phyloP scores from a whole-genome alignment of 768 basidiomycete species.

The Dentipellis sp. region DNA sequence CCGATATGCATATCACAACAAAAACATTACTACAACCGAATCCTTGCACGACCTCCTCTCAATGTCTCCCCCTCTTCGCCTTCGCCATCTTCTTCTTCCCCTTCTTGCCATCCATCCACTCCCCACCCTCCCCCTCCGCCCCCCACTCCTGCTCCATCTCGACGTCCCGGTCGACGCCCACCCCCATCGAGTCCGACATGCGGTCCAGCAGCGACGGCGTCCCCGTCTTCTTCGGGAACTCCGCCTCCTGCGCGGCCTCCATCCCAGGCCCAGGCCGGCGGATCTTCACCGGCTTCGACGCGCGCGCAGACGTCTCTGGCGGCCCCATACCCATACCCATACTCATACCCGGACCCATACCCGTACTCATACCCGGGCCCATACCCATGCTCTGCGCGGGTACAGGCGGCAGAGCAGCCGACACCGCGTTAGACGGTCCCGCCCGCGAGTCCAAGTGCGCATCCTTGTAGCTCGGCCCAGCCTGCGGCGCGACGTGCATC shows the following conservation, averaged over 20 bases:
- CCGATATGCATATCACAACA: too few species aligned
- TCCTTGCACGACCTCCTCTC: too few species aligned
- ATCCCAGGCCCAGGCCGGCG: background rate
- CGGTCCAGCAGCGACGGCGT: slow-evolving; percentile 1
- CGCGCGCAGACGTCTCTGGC: background rate
- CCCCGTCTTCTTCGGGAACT: background rate
- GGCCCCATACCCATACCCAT: background rate
- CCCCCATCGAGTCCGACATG: background rate
- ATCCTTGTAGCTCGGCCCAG: too few species aligned
- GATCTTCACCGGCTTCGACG: background rate
- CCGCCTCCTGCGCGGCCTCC: background rate
- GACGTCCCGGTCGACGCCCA: background rate
- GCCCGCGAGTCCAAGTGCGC: too few species aligned
- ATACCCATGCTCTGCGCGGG: background rate
- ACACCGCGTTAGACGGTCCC: too few species aligned
- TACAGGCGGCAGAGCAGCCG: too few species aligned
- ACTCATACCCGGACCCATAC: too few species aligned
- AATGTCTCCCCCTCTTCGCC: background rate
- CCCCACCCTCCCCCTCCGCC: background rate
- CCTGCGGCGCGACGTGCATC: too few species aligned
- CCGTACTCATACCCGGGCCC: too few species aligned
- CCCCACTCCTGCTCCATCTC: background rate
- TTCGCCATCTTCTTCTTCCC: background rate
- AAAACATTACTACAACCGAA: too few species aligned
- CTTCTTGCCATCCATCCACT: background rate